Conservation (phyloP, 2,329 filamentous ascomycete species). For the Myriosclerotinia duriaeana region DNA sequence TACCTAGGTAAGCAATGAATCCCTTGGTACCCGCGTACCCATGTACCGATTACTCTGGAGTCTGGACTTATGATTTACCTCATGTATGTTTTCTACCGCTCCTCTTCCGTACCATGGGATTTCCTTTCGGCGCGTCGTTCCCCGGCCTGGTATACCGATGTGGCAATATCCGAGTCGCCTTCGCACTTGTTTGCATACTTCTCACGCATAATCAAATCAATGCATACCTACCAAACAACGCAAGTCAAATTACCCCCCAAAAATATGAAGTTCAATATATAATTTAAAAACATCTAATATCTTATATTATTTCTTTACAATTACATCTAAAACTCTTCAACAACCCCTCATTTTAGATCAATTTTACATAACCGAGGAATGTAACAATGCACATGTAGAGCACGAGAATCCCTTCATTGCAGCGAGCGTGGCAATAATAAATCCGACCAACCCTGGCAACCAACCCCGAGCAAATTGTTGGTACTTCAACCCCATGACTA, state of each 20-base stretch:
- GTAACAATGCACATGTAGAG: background rate
- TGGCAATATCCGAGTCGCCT: too few relatives aligned
- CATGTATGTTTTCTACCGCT: background rate
- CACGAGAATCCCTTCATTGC: background rate
- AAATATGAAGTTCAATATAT: background rate
- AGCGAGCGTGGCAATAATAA: slow-evolving; percentile 1
- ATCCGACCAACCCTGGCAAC: background rate
- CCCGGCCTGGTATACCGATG: too few relatives aligned
- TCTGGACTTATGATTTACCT: background rate
- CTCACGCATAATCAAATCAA: too few relatives aligned
- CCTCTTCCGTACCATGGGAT: background rate
- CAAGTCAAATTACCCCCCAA: background rate
- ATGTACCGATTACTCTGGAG: background rate
- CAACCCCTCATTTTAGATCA: slow-evolving; percentile 5
- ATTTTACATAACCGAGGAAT: slow-evolving; percentile 11
- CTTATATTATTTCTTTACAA: background rate
- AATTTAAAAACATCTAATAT: background rate
- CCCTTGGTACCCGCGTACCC: background rate
- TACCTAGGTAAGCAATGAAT: slow-evolving; percentile 5
- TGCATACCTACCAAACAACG: background rate
- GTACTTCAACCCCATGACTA: slow-evolving; percentile 8
- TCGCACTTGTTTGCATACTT: too few relatives aligned
- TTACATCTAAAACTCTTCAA: background rate
- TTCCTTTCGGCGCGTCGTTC: background rate
- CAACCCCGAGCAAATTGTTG: background rate